These are phyloP conservation scores for Blastocystis sp. DNA, from an alignment of 352 stramenopile genomes.

Conservation along the genomic window DNA sequence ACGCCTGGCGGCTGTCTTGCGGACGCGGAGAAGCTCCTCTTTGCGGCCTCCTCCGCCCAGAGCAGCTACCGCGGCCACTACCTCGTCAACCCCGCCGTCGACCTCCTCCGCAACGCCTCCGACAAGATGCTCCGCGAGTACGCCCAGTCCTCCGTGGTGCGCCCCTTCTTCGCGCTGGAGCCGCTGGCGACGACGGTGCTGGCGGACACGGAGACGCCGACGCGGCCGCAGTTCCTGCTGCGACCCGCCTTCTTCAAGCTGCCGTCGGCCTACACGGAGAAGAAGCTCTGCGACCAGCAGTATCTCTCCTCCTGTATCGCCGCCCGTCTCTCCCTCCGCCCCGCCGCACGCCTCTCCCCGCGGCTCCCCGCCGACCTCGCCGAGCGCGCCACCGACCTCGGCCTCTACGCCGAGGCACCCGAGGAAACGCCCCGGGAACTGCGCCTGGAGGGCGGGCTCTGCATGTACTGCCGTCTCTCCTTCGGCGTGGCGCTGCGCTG, in stretches of 20 bases:
- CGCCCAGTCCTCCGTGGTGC: neutral
- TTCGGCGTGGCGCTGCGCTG: neutral
- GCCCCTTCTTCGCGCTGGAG: neutral
- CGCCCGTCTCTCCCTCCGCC: neutral
- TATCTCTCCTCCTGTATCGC: neutral
- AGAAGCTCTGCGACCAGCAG: neutral
- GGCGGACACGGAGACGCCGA: neutral
- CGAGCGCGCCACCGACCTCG: neutral
- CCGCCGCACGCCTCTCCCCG: too few relatives aligned
- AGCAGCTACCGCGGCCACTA: neutral
- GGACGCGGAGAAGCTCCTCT: neutral
- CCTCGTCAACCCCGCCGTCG: neutral
- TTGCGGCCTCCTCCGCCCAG: neutral
- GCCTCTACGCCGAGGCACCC: neutral
- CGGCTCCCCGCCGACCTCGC: neutral
- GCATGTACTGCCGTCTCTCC: constrained; percentile 31
- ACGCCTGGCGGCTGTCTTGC: neutral
- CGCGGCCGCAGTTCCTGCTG: neutral
- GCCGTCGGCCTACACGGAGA: neutral
- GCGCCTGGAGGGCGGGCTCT: neutral
- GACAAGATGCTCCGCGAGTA: neutral
- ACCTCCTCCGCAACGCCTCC: neutral
- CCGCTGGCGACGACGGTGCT: neutral
- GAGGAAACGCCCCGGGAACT: neutral
- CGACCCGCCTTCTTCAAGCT: neutral